Evolutionary conservation across 2,329 filamentous ascomycete genomes (phyloP), one percentile per base, ranked within the genome.

Genomic region (Colletotrichum costaricense): DNA sequence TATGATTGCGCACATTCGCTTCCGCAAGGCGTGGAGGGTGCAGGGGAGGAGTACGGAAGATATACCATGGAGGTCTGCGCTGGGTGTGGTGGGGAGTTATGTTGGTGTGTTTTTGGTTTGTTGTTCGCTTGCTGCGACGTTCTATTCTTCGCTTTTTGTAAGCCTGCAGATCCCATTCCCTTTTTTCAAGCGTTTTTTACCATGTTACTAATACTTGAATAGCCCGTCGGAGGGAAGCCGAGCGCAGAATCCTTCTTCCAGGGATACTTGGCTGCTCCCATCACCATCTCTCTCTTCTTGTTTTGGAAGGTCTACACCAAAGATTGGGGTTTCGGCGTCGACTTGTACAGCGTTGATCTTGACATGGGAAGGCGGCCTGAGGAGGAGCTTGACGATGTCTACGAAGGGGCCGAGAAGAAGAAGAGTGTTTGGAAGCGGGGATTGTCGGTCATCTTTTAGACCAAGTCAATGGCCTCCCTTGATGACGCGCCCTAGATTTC

Each of bases 61-160:
- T 76, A 84, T 89, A 49, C 86, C 87, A 1, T 89, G 87, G 75
- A 80, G 79, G 75, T 81, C 86, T 6, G 81, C 80, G 1, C 75
- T 86, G 19, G 94, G 94, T 52, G 81, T 94, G 16, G 86, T 86
- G 68, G 94, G 94, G 30, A 94, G 92, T 54, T 94, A 86, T 84
- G 81, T 94, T 58, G 93, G 93, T 12, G 84, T 95, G 62, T 74
- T 84, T 63, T 87, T 96, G 78, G 93, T 93, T 82, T 77, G 86
- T 24, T 79, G 95, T 7, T 91, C 93, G 67, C 85, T 96, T 54
- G 84, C 94, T 49, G 93, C 93, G 7, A 92, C 93, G 65, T 93
- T 94, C 80, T 94, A 93, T 87, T 90, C 88, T 68, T 90, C 90
- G 8, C 88, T 94, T 59, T 91, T 85, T 72, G 83, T 85, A 79